A percentile compares a stretch with the other conserved stretches of the same genome.
Evolutionary conservation across 2,329 filamentous ascomycete species (phyloP).

Genomic region (Diplodia scrobiculata): DNA sequence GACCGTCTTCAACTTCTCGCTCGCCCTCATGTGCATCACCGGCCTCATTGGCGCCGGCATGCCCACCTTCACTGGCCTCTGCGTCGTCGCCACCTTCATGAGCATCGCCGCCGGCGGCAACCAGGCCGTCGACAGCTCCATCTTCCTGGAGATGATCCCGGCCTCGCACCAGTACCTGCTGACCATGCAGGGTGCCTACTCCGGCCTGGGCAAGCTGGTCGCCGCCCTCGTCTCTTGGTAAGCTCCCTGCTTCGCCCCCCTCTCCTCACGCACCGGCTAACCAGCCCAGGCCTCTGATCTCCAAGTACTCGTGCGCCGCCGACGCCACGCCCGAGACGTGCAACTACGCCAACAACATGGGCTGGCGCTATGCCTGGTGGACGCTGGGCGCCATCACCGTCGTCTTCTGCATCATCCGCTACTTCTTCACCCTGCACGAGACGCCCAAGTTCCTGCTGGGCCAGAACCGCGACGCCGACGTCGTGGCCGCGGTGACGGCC

Average conservation of each 20-base stretch:
- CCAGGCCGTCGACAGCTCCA: conserved; percentile 24
- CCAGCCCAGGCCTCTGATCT: conserved; percentile 13
- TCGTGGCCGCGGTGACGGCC: conserved; percentile 51
- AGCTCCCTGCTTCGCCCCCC: background rate
- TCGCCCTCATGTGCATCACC: conserved; percentile 21
- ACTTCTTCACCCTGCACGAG: conserved; percentile 59
- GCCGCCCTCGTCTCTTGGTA: conserved; percentile 19
- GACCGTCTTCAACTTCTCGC: conserved; percentile 21
- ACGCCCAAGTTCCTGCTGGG: conserved; percentile 63
- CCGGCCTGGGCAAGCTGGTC: conserved; percentile 19
- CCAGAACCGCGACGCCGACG: conserved; percentile 55
- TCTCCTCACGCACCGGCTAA: background rate
- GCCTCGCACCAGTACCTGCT: conserved; percentile 27
- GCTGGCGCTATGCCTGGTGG: conserved; percentile 50
- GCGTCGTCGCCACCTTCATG: conserved; percentile 24
- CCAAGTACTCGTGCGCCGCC: conserved; percentile 29
- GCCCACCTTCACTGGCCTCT: conserved; percentile 26
- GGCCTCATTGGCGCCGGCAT: conserved; percentile 26
- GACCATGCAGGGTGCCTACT: conserved; percentile 25
- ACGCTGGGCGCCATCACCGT: conserved; percentile 47
- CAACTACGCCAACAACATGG: conserved; percentile 42
- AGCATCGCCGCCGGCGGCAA: conserved; percentile 21
- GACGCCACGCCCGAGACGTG: conserved; percentile 30
- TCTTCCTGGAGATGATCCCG: conserved; percentile 26
- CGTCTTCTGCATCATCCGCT: conserved; percentile 55